Evolutionary conservation across 179 eudicot species (phyloP).

Genomic region (Carnegiea gigantea): DNA sequence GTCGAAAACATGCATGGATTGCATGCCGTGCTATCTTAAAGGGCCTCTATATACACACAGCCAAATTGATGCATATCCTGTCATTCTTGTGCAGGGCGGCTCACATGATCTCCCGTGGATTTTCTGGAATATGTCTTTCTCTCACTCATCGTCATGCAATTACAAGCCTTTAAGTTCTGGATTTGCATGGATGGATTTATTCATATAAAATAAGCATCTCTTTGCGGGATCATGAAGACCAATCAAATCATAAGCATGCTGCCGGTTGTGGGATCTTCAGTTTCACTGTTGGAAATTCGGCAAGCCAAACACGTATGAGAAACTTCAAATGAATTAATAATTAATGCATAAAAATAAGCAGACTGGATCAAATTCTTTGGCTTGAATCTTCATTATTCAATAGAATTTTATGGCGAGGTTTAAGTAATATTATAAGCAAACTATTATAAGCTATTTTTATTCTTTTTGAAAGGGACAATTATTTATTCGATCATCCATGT

Average conservation of each 20-base stretch:
- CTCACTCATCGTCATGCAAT: not conserved
- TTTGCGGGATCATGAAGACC: not conserved
- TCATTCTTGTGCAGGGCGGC: not conserved
- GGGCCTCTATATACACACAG: not conserved
- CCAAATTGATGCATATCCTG: not conserved
- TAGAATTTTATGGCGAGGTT: too few species aligned
- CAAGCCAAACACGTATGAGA: not conserved
- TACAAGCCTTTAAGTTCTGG: not conserved
- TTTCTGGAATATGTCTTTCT: not conserved
- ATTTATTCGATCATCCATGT: too few species aligned
- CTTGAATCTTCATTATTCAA: too few species aligned
- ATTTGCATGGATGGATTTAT: not conserved
- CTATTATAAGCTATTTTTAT: too few species aligned
- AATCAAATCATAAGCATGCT: not conserved
- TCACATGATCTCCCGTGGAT: not conserved
- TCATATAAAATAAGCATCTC: not conserved
- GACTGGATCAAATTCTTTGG: too few species aligned
- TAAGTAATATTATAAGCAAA: too few species aligned
- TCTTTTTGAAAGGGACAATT: too few species aligned
- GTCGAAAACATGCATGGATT: too few species aligned
- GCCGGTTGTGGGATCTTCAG: not conserved
- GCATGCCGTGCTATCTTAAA: not conserved
- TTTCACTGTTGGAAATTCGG: not conserved
- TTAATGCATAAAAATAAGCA: too few species aligned
- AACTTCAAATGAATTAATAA: not conserved